Evolutionary conservation across 169 alveolate species (phyloP), one percentile per base, ranked within the genome.

Genomic region (Cryptosporidium andersoni): DNA sequence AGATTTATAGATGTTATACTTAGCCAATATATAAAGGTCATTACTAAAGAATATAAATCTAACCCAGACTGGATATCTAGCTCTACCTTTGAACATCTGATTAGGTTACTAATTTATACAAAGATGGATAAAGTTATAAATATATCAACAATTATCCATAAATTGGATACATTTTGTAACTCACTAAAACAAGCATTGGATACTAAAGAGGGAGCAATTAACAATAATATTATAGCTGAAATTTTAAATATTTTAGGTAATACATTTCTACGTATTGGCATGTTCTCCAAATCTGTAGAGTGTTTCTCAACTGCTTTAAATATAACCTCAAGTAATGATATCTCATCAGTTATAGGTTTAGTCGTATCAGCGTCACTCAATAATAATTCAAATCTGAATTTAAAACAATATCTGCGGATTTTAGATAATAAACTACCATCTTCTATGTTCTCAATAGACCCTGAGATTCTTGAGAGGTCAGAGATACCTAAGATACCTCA

Each of bases 231-330:
- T 5, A 5, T 51, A 39, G 36, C 85, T 36, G 40, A 52, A 34
- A 4, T 74, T 16, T 40, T 74, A 58, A 58, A 64, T 60, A 42
- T 74, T 4, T 64, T 74, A 40, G 85, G 85, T 11, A 74, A 74
- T 12, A 52, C 40, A 34, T 63, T 74, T 9, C 40, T 74, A 58
- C 43, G 43, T 3, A 16, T 8, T n/a, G 64, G 66, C 9, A 14
- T 74, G 14, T 3, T 1, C 37, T n/a, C 16, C 3, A 68, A 74
- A 37, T 62, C 85, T 6, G 53, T 68, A 45, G 85, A 74, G 11
- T 74, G 85, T 55, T 74, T 74, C 62, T 45, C 60, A 39, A 58
- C 47, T 12, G 68, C 60, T 12, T 34, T 74, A 8, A 60, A 74
- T 14, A 64, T 14, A 14, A 58, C 60, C 16, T 47, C 58, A 4